Conservation (phyloP, 1,139 yeast species). For the Yamadazyma epiphylla region DNA sequence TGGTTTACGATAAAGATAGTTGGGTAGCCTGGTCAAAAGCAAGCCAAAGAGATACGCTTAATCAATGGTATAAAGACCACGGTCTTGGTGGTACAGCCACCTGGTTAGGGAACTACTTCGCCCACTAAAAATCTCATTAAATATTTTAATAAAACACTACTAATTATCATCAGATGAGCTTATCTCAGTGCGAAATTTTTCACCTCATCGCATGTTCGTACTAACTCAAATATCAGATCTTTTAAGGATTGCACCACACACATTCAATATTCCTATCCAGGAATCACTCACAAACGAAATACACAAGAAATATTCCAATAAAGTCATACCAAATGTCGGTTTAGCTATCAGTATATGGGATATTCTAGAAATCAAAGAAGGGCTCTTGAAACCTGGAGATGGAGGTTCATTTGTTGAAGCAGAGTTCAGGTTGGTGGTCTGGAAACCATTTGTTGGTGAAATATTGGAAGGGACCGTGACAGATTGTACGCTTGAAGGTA, state of each 20-base stretch:
- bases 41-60: slow-evolving; percentile 9
- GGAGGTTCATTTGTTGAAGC: slow-evolving; percentile 84
- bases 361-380: slow-evolving; percentile 74
- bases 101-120: slow-evolving; percentile 13
- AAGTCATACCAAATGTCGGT: slow-evolving; percentile 78
- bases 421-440: slow-evolving; percentile 70
- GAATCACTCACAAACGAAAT: slow-evolving; percentile 77
- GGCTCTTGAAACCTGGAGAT: slow-evolving; percentile 91
- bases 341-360: slow-evolving; percentile 85
- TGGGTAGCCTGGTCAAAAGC: slow-evolving; percentile 17
- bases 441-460: slow-evolving; percentile 94
- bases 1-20: slow-evolving; percentile 12
- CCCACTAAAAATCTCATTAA: no score
- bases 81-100: slow-evolving; percentile 15
- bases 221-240: slow-evolving; percentile 77
- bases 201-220: slow-evolving; percentile 60
- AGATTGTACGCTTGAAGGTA: slow-evolving; percentile 82
- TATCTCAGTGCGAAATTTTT: no score
- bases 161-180: no score
- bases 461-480: slow-evolving; percentile 92
- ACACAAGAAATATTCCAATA: slow-evolving; percentile 80
- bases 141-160: no score
- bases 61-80: slow-evolving; percentile 9
- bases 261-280: slow-evolving; percentile 67
- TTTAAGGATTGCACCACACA: slow-evolving; percentile 83